A percentile compares a stretch with the other conserved stretches of the same genome.
Conservation (phyloP, 2,329 filamentous ascomycete genomes). For the Allantophomopsis lycopodina region DNA sequence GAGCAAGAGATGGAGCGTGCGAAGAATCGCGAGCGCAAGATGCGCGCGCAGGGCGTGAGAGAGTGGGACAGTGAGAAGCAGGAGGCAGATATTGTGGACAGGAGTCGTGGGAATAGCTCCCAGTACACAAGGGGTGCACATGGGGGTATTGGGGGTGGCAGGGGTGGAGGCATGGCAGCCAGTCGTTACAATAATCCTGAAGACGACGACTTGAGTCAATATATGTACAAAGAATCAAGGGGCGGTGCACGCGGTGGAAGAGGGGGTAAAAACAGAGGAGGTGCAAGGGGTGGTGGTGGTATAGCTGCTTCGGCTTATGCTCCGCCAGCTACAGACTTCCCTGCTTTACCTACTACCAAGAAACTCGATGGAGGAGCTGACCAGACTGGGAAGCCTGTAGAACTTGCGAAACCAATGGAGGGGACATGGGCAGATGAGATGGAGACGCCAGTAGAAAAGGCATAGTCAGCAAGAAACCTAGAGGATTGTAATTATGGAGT, state of each 20-base stretch:
- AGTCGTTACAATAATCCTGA: slow-evolving; percentile 8
- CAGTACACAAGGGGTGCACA: slow-evolving; percentile 16
- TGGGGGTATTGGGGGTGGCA: slow-evolving; percentile 10
- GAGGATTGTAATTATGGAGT: too few species aligned
- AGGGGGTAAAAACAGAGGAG: slow-evolving; percentile 8
- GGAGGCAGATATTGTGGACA: slow-evolving; percentile 16
- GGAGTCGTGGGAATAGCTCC: slow-evolving; percentile 9
- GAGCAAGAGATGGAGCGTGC: slow-evolving; percentile 19
- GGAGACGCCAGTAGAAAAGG: slow-evolving; percentile 22
- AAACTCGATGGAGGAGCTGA: neutral
- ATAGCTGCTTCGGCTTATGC: neutral
- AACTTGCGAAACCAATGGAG: slow-evolving; percentile 1
- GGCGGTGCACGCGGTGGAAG: slow-evolving; percentile 6
- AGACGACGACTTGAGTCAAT: slow-evolving; percentile 5
- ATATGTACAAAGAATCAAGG: slow-evolving; percentile 6
- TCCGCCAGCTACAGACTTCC: slow-evolving; percentile 2
- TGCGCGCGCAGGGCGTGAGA: slow-evolving; percentile 16
- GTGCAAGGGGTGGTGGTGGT: slow-evolving; percentile 5
- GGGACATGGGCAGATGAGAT: slow-evolving; percentile 6
- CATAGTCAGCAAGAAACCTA: too few species aligned
- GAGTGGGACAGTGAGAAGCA: slow-evolving; percentile 20
- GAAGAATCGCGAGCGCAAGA: slow-evolving; percentile 19
- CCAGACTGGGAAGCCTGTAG: neutral
- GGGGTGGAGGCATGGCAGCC: slow-evolving; percentile 7
- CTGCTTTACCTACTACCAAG: slow-evolving; percentile 1